These are phyloP conservation scores for Suillus cothurnatus DNA, from an alignment of 768 basidiomycete genomes.

Conservation along the genomic window DNA sequence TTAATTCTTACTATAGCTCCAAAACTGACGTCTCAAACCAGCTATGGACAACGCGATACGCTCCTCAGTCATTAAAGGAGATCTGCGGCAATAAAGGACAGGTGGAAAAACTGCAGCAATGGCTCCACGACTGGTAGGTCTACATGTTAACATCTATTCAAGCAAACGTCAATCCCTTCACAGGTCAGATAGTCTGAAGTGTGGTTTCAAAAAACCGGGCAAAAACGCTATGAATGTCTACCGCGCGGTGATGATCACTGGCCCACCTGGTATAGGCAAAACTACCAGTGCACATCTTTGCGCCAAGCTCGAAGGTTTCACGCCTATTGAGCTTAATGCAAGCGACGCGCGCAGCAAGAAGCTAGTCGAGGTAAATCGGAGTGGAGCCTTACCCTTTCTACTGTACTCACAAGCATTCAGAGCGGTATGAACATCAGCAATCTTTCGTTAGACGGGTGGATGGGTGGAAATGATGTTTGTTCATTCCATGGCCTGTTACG, in stretches of 20 bases:
- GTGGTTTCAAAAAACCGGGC: constrained; percentile 91
- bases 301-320: constrained; percentile 88
- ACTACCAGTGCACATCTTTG: constrained; percentile 94
- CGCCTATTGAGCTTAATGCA: constrained; percentile 94
- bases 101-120: constrained; percentile 85
- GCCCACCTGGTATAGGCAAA: constrained; percentile 96
- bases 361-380: constrained; percentile 76
- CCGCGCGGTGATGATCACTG: constrained; percentile 88
- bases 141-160: not conserved
- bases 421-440: constrained; percentile 91
- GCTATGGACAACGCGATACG: constrained; percentile 96
- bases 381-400: not conserved
- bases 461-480: constrained; percentile 57
- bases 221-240: constrained; percentile 86
- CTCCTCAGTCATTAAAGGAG: constrained; percentile 84
- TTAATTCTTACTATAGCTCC: constrained; percentile 17
- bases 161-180: not conserved
- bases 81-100: constrained; percentile 94
- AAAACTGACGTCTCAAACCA: constrained; percentile 57
- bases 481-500: not conserved
- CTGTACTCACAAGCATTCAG: constrained; percentile 38
- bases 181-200: constrained; percentile 76
- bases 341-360: constrained; percentile 97
- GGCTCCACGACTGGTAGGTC: constrained; percentile 86
- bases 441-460: constrained; percentile 84